Evolutionary conservation across 495 filamentous ascomycete genomes (phyloP).

Genomic region (Glutinoglossum americanum): DNA sequence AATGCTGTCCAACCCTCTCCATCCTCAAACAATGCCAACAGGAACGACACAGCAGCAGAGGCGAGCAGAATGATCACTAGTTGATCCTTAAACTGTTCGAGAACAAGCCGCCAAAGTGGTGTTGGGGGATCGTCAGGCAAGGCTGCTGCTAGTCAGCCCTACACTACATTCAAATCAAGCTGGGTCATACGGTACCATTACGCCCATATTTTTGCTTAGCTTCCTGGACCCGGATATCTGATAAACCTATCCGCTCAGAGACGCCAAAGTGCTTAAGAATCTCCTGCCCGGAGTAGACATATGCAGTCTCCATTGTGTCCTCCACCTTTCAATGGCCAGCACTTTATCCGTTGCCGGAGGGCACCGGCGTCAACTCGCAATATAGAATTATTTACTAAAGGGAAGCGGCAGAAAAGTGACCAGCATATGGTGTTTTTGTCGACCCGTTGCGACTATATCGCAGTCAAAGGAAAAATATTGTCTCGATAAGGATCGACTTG

Average conservation of each 20-base stretch:
- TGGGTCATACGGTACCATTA: constrained; percentile 39
- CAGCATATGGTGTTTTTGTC: not conserved
- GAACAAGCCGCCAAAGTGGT: constrained; percentile 82
- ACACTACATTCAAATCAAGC: not conserved
- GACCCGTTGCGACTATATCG: not conserved
- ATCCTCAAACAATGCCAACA: constrained; percentile 83
- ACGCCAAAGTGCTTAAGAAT: constrained; percentile 53
- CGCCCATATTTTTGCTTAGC: constrained; percentile 49
- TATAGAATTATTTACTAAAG: not conserved
- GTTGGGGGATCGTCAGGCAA: constrained; percentile 94
- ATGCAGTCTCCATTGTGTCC: constrained; percentile 57
- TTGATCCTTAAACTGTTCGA: constrained; percentile 99
- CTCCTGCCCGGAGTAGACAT: constrained; percentile 41
- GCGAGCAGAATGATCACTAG: constrained; percentile 87
- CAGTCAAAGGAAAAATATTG: not conserved
- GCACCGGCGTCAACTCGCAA: not conserved
- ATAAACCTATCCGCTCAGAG: constrained; percentile 42
- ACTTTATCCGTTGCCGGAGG: not conserved
- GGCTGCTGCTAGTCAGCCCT: constrained; percentile 27
- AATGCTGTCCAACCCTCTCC: constrained; percentile 93
- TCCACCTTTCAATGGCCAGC: not conserved
- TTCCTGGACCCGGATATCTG: constrained; percentile 40
- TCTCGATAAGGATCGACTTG: not conserved
- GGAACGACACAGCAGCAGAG: constrained; percentile 85
- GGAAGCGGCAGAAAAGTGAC: not conserved